Evolutionary conservation across 805 yeast species (phyloP).

Genomic region (Yamadazyma paraphyllophila): DNA sequence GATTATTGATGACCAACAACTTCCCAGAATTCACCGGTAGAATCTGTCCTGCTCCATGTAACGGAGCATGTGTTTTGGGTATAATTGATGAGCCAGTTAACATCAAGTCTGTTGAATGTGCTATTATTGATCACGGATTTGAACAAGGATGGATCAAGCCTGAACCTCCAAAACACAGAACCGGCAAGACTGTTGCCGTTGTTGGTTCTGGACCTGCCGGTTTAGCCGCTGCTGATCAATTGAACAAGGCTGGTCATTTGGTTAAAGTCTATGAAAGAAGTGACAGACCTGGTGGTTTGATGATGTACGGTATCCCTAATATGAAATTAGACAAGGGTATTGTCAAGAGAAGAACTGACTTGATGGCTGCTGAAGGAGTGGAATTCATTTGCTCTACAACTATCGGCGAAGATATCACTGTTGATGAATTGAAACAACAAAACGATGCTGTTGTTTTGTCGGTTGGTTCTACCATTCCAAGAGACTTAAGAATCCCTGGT

Average conservation of each 20-base stretch:
- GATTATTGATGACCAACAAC: constrained; percentile 92
- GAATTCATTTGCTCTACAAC: constrained; percentile 73
- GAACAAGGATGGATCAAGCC: constrained; percentile 97
- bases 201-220: constrained; percentile 99
- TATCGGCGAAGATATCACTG: constrained; percentile 78
- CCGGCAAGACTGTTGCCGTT: constrained; percentile 81
- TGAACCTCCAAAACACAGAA: constrained; percentile 70
- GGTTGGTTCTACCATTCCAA: constrained; percentile 94
- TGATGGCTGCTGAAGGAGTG: constrained; percentile 88
- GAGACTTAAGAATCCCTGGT: constrained; percentile 93
- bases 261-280: constrained; percentile 93
- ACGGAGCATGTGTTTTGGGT: constrained; percentile 91
- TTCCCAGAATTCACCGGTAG: constrained; percentile 99
- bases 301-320: constrained; percentile 99
- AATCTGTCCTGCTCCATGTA: constrained; percentile 99
- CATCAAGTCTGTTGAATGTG: constrained; percentile 91
- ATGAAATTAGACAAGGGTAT: constrained; percentile 94
- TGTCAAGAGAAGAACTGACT: constrained; percentile 89
- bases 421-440: constrained; percentile 60
- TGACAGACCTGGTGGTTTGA: constrained; percentile 93
- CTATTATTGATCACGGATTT: constrained; percentile 94
- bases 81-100: constrained; percentile 95
- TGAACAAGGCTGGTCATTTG: constrained; percentile 90
- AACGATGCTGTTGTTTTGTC: constrained; percentile 88
- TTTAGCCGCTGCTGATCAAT: constrained; percentile 93